Evolutionary conservation across 768 basidiomycete genomes (phyloP).

Genomic region (Thelephora aurantiotincta): DNA sequence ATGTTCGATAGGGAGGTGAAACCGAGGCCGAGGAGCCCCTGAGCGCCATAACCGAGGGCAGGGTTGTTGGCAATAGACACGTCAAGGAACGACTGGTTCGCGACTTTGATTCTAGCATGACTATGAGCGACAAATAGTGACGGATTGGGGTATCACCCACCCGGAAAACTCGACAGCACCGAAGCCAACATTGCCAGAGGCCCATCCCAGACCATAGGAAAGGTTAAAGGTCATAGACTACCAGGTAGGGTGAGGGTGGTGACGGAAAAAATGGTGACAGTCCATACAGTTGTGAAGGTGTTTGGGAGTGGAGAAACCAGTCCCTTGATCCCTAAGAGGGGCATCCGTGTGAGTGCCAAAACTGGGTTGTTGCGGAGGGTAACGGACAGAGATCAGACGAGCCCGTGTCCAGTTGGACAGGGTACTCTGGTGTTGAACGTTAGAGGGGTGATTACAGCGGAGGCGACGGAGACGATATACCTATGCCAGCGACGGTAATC

Average conservation of each 20-base stretch:
- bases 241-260: background rate
- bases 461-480: slow-evolving; percentile 23
- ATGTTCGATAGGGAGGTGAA: slow-evolving; percentile 67
- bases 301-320: slow-evolving; percentile 9
- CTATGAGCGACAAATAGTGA: background rate
- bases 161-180: slow-evolving; percentile 56
- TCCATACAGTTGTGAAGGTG: slow-evolving; percentile 11
- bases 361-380: background rate
- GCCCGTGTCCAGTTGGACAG: slow-evolving; percentile 74
- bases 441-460: slow-evolving; percentile 3
- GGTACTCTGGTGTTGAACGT: slow-evolving; percentile 32
- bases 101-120: slow-evolving; percentile 36
- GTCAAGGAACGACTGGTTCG: slow-evolving; percentile 63
- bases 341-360: background rate
- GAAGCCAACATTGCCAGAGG: slow-evolving; percentile 47
- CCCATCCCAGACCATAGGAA: slow-evolving; percentile 79
- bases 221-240: slow-evolving; percentile 42
- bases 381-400: slow-evolving; percentile 65
- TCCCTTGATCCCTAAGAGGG: slow-evolving; percentile 25
- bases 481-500: slow-evolving; percentile 50
- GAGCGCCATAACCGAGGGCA: slow-evolving; percentile 53
- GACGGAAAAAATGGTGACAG: background rate
- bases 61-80: slow-evolving; percentile 54
- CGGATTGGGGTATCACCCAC: slow-evolving; percentile 23
- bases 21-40: slow-evolving; percentile 64